These are phyloP conservation scores for Phylloporus arenicola DNA, from an alignment of 768 basidiomycete genomes.

Conservation along the genomic window DNA sequence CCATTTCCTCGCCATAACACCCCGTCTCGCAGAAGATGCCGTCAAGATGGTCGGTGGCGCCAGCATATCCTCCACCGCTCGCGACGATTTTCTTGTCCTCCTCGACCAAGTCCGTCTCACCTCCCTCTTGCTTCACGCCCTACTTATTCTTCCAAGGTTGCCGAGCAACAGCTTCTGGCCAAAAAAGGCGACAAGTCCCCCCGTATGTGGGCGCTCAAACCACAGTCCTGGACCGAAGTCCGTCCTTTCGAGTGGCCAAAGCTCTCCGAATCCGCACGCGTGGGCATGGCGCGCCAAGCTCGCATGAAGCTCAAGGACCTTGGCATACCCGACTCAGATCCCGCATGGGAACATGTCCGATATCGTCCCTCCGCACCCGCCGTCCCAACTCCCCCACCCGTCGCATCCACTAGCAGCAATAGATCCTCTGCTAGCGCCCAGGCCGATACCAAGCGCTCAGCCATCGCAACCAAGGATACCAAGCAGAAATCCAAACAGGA, in stretches of 20 bases:
- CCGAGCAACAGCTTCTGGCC: slow-evolving; percentile 34
- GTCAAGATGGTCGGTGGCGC: slow-evolving; percentile 42
- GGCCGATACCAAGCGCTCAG: slow-evolving; percentile 39
- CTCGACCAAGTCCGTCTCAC: slow-evolving; percentile 44
- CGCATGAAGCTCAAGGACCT: slow-evolving; percentile 44
- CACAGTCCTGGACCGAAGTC: slow-evolving; percentile 59
- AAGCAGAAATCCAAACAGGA: slow-evolving; percentile 37
- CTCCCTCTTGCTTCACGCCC: neutral
- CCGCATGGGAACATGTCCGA: slow-evolving; percentile 55
- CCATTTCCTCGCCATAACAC: slow-evolving; percentile 44
- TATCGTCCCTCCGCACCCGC: slow-evolving; percentile 24
- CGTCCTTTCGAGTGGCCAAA: slow-evolving; percentile 60
- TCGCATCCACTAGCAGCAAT: slow-evolving; percentile 15
- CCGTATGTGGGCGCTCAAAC: slow-evolving; percentile 50
- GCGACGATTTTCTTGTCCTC: slow-evolving; percentile 42
- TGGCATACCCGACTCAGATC: slow-evolving; percentile 54
- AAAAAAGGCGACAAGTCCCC: slow-evolving; percentile 36
- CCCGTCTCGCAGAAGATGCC: slow-evolving; percentile 37
- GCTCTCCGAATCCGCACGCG: slow-evolving; percentile 44
- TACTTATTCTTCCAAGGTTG: slow-evolving; percentile 37
- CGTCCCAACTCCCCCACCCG: slow-evolving; percentile 14
- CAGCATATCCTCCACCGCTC: slow-evolving; percentile 30
- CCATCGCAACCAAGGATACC: slow-evolving; percentile 40
- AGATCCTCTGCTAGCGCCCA: slow-evolving; percentile 24
- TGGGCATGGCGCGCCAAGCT: slow-evolving; percentile 47